These are phyloP conservation scores for Dysphania ambrosioides DNA, from an alignment of 148 eudicot species.

Conservation along the genomic window DNA sequence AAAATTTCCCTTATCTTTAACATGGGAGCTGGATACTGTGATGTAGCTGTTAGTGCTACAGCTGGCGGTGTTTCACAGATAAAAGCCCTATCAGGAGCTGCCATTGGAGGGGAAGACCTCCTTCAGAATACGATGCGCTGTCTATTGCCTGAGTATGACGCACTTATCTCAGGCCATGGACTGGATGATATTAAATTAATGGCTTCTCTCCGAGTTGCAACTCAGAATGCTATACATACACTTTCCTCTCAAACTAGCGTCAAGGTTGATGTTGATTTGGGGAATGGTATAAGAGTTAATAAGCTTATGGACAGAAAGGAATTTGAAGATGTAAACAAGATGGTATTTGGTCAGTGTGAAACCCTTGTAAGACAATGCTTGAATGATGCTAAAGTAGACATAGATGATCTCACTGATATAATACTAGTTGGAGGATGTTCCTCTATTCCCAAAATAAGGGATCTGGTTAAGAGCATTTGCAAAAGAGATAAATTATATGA, in stretches of 20 bases:
- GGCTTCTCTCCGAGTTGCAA: slow-evolving; percentile 68
- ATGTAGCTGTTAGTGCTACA: slow-evolving; percentile 69
- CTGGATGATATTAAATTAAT: slow-evolving; percentile 47
- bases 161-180: slow-evolving; percentile 45
- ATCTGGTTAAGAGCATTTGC: slow-evolving; percentile 44
- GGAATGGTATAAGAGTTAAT: slow-evolving; percentile 50
- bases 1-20: slow-evolving; percentile 69
- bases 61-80: slow-evolving; percentile 91
- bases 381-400: slow-evolving; percentile 58
- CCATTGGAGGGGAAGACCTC: slow-evolving; percentile 89
- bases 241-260: slow-evolving; percentile 52
- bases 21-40: slow-evolving; percentile 89
- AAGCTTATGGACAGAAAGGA: slow-evolving; percentile 48
- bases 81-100: slow-evolving; percentile 55
- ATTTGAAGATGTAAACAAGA: slow-evolving; percentile 62
- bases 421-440: slow-evolving; percentile 88
- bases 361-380: slow-evolving; percentile 51
- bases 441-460: slow-evolving; percentile 51
- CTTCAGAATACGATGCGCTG: slow-evolving; percentile 65
- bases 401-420: slow-evolving; percentile 47
- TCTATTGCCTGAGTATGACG: slow-evolving; percentile 58
- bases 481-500: slow-evolving; percentile 42
- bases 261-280: slow-evolving; percentile 59
- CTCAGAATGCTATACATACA: slow-evolving; percentile 69
- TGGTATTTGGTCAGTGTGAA: slow-evolving; percentile 56